Base-by-base conservation (phyloP, 225 moss, liverwort and hornwort genomes). In the Antitrichia curtipendula region DNA sequence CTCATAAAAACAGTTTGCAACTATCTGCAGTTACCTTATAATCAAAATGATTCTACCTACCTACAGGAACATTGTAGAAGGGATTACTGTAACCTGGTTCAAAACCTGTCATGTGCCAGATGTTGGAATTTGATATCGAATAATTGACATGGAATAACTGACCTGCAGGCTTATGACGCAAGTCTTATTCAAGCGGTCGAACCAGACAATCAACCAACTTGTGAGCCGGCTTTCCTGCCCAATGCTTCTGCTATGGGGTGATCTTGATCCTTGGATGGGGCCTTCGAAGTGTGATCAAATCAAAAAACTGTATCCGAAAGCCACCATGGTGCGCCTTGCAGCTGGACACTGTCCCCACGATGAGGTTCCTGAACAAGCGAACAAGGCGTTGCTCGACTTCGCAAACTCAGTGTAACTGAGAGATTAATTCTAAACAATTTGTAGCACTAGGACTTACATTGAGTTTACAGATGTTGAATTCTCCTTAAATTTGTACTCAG, bases 291-390 rank as follows among this genome's bases (percentile, higher is more conserved):
- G 95, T 57, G 93, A 95, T 69, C 94, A 90, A 62, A 90, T 98
- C 31, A 92, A 91, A 88, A 80, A 90, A 15, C 91, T 97, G 10
- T 97, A 96, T 49, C 97, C 98, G 24, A 95, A 91, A 77, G 96
- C 98, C 32, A 90, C 91, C 28, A 22, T 91, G 62, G 95, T 97
- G 40, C 95, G 78, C 38, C 92, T 98, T 41, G 94, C 94, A 85
- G 98, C 98, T 40, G 98, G 98, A 49, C 98, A 98, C 84, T 98
- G 98, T 84, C 97, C 98, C 12, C 98, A 98, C 41, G 98, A 98
- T 36, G 98, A 98, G 89, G 94, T 91, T 82, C 98, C 98, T 59
- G 94, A 86, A 73, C 89, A 91, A 76, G 94, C 94, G 47, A 98
- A 98, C 92, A 75, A 89, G 76, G 97, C 96, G 5, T 81, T 98